Percentiles rank a stretch among this genome's conserved stretches.
phyloP scores from a whole-genome alignment of 2,329 filamentous ascomycete species.

The Ceratocystis lukuohia region DNA sequence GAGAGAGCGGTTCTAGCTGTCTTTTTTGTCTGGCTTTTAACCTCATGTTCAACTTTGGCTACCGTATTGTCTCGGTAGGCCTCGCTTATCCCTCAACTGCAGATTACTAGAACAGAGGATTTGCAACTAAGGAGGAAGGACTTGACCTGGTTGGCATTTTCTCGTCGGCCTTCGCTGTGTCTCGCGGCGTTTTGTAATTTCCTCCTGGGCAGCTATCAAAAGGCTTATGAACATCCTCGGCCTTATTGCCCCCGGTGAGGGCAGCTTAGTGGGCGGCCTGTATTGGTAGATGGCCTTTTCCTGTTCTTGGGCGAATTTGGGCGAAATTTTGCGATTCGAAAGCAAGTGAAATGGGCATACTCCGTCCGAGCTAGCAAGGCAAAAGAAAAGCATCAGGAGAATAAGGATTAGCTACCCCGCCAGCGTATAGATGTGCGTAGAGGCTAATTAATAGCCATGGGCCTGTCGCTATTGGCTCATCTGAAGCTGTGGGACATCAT shows the following conservation, averaged over 20 bases:
- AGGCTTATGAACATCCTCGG: not conserved
- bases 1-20: not conserved
- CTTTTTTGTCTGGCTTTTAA: not conserved
- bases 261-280: not conserved
- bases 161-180: not conserved
- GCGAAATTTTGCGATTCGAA: no score
- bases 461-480: not conserved
- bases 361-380: no score
- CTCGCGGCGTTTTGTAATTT: not conserved
- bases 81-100: not conserved
- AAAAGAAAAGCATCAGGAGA: not conserved
- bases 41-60: not conserved
- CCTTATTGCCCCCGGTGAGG: not conserved
- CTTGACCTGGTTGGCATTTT: not conserved
- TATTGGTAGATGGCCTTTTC: no score
- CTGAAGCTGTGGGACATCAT: not conserved
- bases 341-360: not conserved
- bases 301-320: no score
- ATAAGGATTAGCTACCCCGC: not conserved
- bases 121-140: not conserved
- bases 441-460: not conserved
- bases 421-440: not conserved
- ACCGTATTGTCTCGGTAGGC: not conserved
- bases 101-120: not conserved
- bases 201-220: not conserved